phyloP scores from a whole-genome alignment of 331 rosid genomes.

The Quercus lobata region DNA sequence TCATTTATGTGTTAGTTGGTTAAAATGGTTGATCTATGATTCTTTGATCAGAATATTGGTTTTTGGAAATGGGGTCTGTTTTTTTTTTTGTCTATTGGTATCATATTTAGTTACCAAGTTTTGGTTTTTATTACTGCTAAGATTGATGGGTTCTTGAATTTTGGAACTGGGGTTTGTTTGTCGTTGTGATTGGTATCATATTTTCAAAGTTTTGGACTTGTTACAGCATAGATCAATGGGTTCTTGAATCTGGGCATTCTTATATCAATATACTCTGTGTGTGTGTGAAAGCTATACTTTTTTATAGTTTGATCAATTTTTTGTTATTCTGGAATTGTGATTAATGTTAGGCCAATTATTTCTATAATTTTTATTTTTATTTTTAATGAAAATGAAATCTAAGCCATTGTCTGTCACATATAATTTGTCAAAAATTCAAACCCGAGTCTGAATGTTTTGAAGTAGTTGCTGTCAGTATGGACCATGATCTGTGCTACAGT shows the following conservation, averaged over 20 bases:
- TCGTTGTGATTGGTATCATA: too few relatives aligned
- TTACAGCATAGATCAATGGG: too few relatives aligned
- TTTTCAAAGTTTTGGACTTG: too few relatives aligned
- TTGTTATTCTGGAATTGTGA: neutral
- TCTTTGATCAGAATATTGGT: conserved; percentile 6
- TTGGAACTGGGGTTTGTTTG: too few relatives aligned
- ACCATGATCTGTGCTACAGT: neutral
- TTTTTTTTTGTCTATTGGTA: neutral
- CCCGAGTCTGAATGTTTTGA: too few relatives aligned
- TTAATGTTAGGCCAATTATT: neutral
- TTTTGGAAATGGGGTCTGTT: conserved; percentile 1
- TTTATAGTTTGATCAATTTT: too few relatives aligned
- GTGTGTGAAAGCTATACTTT: too few relatives aligned
- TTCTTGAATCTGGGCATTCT: neutral
- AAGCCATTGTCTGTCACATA: too few relatives aligned
- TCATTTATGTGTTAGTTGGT: neutral
- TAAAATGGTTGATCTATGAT: conserved; percentile 18
- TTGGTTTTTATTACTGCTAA: neutral
- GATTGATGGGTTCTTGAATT: too few relatives aligned
- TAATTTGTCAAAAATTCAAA: too few relatives aligned
- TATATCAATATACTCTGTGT: neutral
- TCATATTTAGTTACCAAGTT: neutral
- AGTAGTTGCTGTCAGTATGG: neutral
- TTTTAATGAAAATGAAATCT: too few relatives aligned
- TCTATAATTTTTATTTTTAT: too few relatives aligned